Base-by-base conservation (phyloP, 2,329 filamentous ascomycete species). In the Colletotrichum gloeosporioides region DNA sequence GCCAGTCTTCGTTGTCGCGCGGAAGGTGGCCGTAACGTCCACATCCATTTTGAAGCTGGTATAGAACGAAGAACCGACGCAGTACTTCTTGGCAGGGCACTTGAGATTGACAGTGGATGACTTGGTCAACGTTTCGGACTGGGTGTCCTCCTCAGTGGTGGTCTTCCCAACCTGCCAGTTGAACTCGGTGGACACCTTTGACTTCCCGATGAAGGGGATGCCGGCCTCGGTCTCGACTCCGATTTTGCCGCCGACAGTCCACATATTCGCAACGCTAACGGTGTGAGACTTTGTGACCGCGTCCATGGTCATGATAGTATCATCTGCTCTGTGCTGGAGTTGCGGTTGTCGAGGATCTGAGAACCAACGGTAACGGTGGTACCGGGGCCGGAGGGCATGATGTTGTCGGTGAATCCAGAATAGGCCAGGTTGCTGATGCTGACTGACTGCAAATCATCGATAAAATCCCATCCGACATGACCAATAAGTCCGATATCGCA, bases 321-420 rank as follows among this genome's bases (percentile, higher is more conserved):
- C 9, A 68, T 75, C 64, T 78, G 77, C 53, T 77, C 69, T 18
- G 32, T 66, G 29, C 71, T 75, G 15, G 65, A 75, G 66, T 78
- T 78, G 53, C 78, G 71, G 63, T 78, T 78, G 39, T 78, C 77
- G 18, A 78, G 55, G 25, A 78, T 75, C 59, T 78, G 77, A 15
- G 77, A 78, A 27, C 77, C 78, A 8, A 78, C 65, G 8, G 74
- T 77, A 6, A 78, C 49, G 34, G 77, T 71, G 4, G 70, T 65
- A 8, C 77, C 78, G 6, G 66, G 65, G 3, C 78, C 78, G 0
- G 78, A 63, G 15, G 77, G 74, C 69, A 77, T 74, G 32, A 78
- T 70, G 53, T 71, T 71, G 39, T 73, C 63, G 8, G 77, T 71
- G 39, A 78, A 78, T 1, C 78, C 78, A 5, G 67, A 69, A 53